Base-by-base conservation (phyloP, 257 asterid species). In the Leptodermis oblonga region DNA sequence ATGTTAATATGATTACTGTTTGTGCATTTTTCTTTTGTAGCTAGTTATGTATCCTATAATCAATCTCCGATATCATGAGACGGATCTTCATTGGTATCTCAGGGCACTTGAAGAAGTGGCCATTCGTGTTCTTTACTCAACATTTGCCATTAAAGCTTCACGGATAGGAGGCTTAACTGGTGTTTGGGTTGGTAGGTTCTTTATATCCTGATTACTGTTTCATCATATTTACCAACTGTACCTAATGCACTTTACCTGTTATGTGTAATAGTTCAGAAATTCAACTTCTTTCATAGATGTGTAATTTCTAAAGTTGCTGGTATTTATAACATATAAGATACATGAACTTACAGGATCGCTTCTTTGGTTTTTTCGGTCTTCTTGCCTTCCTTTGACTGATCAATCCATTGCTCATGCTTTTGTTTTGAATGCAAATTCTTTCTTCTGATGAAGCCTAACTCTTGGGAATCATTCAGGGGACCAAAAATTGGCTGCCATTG, bases 31-130 rank as follows among this genome's bases (percentile, higher is more conserved):
- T 65, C 52, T 49, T 55, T 26, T 90, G 95, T 77, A 91, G 99
- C 82, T 94, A 72, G 96, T 91, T 45, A 82, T 91, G 93, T 91
- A 89, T 73, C 99, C 99, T 25, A 89, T 94, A 67, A 80, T 94
- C 81, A 91, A 91, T 87, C 99, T 94, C 68, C 90, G 88, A 34
- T 82, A 86, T 77, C 86, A 91, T 78, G 77, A 72, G 78, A 86
- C 78, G 97, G 97, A 94, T 79, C 90, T 87, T 60, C 95, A 91
- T 76, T 91, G 95, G 97, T 91, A 91, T 78, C 86, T 91, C 79
- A 86, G 99, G 78, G 83, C 91, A 59, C 99, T 94, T 61, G 99
- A 94, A 76, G 97, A 94, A 82, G 97, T 94, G 77, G 88, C 88
- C 33, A 86, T 94, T 20, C 93, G 96, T 3, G 95, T 82, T 69